Evolutionary conservation across 1,284 basidiomycete species (phyloP).

Genomic region (Sporisorium scitamineum): DNA sequence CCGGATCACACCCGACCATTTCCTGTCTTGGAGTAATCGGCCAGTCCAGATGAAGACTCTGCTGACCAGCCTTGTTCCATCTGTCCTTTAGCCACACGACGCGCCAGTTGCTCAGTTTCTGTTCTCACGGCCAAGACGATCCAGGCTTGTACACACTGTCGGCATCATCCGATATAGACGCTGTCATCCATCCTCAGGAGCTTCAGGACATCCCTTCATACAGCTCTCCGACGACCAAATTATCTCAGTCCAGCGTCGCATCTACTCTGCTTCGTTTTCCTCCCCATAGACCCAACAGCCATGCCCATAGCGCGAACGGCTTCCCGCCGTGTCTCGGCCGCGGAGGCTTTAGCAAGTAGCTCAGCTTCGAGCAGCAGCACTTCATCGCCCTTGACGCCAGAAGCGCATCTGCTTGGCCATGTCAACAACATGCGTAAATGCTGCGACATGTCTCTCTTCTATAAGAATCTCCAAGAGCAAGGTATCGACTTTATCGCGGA

Average conservation of each 20-base stretch:
- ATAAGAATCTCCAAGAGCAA: conserved; percentile 32
- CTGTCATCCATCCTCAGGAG: neutral
- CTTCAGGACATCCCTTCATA: neutral
- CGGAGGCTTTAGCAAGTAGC: conserved; percentile 15
- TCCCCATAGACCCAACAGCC: neutral
- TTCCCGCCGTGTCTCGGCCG: conserved; percentile 34
- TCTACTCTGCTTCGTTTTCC: neutral
- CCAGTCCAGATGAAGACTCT: conserved; percentile 10
- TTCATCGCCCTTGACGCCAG: conserved; percentile 27
- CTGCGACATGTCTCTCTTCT: conserved; percentile 52
- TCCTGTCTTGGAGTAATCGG: neutral
- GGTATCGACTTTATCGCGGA: conserved; percentile 49
- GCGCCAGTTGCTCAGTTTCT: neutral
- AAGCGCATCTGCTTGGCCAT: conserved; percentile 38
- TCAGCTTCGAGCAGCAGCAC: conserved; percentile 28
- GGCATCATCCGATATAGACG: neutral
- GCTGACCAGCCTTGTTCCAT: neutral
- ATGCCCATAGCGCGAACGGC: conserved; percentile 38
- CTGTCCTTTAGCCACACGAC: conserved; percentile 10
- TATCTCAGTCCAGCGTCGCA: neutral
- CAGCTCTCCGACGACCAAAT: neutral
- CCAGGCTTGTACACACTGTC: neutral
- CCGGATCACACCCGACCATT: conserved; percentile 1
- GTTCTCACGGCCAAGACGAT: neutral
- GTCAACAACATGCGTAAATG: conserved; percentile 56